phyloP scores from a whole-genome alignment of 192 early-diverging fungal genomes.

The Coemansia sp. region DNA sequence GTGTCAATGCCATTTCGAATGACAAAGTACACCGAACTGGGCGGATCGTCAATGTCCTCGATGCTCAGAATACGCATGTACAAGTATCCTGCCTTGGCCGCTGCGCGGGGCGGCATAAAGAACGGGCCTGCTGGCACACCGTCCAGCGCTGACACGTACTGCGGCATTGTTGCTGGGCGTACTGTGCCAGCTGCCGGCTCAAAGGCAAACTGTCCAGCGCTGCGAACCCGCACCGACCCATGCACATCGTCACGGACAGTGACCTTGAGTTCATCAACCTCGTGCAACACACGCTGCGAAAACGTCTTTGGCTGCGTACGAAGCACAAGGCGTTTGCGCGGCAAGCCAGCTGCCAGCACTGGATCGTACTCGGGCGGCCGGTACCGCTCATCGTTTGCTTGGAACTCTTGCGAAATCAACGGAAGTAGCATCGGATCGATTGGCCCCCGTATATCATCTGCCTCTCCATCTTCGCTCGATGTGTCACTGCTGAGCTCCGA shows the following conservation, averaged over 20 bases:
- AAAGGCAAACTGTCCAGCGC: slow-evolving; percentile 36
- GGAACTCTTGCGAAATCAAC: slow-evolving; percentile 45
- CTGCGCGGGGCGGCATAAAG: slow-evolving; percentile 45
- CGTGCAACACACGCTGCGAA: slow-evolving; percentile 40
- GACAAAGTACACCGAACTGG: slow-evolving; percentile 54
- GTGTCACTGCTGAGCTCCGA: slow-evolving; percentile 19
- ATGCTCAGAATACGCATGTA: slow-evolving; percentile 56
- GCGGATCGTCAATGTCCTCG: slow-evolving; percentile 43
- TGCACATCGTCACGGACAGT: slow-evolving; percentile 27
- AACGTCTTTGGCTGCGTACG: slow-evolving; percentile 29
- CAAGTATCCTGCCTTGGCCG: slow-evolving; percentile 40
- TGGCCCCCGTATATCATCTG: not conserved
- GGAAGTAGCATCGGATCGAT: not conserved
- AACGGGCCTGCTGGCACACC: slow-evolving; percentile 49
- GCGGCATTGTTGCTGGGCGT: slow-evolving; percentile 42
- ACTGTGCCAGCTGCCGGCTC: slow-evolving; percentile 30
- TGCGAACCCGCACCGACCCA: slow-evolving; percentile 22
- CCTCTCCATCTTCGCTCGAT: not conserved
- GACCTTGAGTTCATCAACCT: slow-evolving; percentile 34
- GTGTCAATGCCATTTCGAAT: slow-evolving; percentile 58
- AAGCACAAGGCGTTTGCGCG: slow-evolving; percentile 44
- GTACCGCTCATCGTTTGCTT: slow-evolving; percentile 11
- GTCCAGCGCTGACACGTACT: slow-evolving; percentile 49
- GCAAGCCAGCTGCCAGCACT: slow-evolving; percentile 5
- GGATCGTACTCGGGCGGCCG: slow-evolving; percentile 12